phyloP scores from a whole-genome alignment of 306 rosid species.

The Adenanthera pavonina region DNA sequence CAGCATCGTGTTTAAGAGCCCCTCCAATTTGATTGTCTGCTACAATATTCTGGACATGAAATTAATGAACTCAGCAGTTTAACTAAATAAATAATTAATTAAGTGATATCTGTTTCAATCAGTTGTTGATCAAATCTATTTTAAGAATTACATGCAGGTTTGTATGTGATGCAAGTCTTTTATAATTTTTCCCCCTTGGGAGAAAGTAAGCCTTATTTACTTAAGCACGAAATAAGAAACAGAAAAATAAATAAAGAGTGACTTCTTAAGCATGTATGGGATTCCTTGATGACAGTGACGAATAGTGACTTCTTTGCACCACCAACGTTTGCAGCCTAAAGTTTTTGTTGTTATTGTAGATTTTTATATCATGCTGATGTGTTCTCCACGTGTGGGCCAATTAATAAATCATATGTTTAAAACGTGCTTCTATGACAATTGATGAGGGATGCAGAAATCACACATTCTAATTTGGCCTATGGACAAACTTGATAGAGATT shows the following conservation, averaged over 20 bases:
- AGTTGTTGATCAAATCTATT: background rate
- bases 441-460: background rate
- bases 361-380: background rate
- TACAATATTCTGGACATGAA: slow-evolving; percentile 42
- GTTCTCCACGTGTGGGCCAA: slow-evolving; percentile 15
- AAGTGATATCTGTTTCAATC: background rate
- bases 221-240: background rate
- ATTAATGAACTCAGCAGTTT: background rate
- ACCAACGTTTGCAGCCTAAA: background rate
- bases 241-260: background rate
- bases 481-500: background rate
- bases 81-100: background rate
- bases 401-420: background rate
- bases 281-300: background rate
- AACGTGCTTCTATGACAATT: background rate
- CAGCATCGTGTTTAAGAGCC: slow-evolving; percentile 29
- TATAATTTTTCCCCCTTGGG: too few species aligned
- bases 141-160: background rate
- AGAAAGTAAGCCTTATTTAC: background rate
- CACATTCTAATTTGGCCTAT: background rate
- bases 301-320: background rate
- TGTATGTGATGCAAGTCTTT: too few species aligned
- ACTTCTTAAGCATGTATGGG: background rate
- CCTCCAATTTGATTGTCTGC: slow-evolving; percentile 42
- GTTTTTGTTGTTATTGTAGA: background rate